Percentiles rank a stretch among this genome's conserved stretches.
phyloP scores from a whole-genome alignment of 176 grass and related monocot genomes.

The Elymus sibiricus region DNA sequence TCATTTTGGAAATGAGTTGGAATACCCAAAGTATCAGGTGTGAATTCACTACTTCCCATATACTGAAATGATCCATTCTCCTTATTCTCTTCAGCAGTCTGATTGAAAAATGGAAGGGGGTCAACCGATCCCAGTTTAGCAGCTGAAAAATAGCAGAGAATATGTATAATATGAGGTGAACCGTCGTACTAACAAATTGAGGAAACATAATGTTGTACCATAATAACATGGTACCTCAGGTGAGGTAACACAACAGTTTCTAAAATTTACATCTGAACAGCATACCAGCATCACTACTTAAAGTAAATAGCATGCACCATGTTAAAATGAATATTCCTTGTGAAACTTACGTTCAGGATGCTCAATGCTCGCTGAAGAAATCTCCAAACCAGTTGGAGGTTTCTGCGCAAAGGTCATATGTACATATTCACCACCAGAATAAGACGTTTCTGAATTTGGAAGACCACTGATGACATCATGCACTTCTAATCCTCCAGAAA shows the following conservation, averaged over 20 bases:
- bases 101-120: slow-evolving; percentile 65
- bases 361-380: slow-evolving; percentile 21
- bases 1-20: slow-evolving; percentile 95
- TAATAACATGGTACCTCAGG: not conserved
- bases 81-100: slow-evolving; percentile 41
- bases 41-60: slow-evolving; percentile 24
- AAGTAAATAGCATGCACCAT: slow-evolving; percentile 10
- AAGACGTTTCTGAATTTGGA: slow-evolving; percentile 25
- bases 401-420: slow-evolving; percentile 55
- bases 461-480: slow-evolving; percentile 13
- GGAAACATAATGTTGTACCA: not conserved
- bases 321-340: slow-evolving; percentile 12
- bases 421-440: slow-evolving; percentile 33
- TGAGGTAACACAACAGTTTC: slow-evolving; percentile 15
- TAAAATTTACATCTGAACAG: not conserved
- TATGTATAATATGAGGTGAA: not conserved
- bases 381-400: slow-evolving; percentile 51
- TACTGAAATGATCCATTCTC: slow-evolving; percentile 36
- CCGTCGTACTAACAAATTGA: not conserved
- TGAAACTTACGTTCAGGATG: slow-evolving; percentile 21
- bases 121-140: slow-evolving; percentile 34
- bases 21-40: slow-evolving; percentile 55
- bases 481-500: slow-evolving; percentile 15
- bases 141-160: slow-evolving; percentile 50
- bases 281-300: not conserved